phyloP scores from a whole-genome alignment of 2,329 filamentous ascomycete genomes.

The Aspergillus tubingensis region DNA sequence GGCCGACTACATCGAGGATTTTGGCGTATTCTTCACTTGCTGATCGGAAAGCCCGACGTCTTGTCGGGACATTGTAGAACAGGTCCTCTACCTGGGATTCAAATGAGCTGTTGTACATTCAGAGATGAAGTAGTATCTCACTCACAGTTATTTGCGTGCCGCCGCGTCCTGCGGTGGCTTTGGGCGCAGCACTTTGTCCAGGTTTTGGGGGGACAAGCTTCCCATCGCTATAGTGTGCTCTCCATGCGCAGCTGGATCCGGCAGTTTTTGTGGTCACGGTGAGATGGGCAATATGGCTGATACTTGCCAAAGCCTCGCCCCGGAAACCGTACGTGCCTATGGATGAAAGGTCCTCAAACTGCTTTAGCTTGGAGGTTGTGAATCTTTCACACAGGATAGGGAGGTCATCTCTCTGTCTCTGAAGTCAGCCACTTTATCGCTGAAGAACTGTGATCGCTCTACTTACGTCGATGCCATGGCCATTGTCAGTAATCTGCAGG shows the following conservation, averaged over 20 bases:
- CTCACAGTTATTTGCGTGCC: slow-evolving; percentile 87
- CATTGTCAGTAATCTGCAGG: slow-evolving; percentile 96
- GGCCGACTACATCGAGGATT: slow-evolving; percentile 90
- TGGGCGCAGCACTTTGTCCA: slow-evolving; percentile 82
- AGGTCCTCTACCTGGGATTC: slow-evolving; percentile 73
- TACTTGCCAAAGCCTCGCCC: slow-evolving; percentile 92
- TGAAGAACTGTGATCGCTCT: neutral
- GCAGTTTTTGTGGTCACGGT: slow-evolving; percentile 92
- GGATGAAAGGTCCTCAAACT: slow-evolving; percentile 85
- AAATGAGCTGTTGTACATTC: neutral
- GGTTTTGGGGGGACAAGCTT: slow-evolving; percentile 81
- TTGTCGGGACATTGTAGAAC: slow-evolving; percentile 93
- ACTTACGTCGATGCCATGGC: slow-evolving; percentile 86
- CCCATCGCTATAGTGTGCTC: slow-evolving; percentile 82
- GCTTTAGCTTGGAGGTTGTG: slow-evolving; percentile 92
- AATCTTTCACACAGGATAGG: slow-evolving; percentile 92
- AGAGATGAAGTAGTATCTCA: neutral
- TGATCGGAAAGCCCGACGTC: slow-evolving; percentile 86
- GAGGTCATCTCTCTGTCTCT: slow-evolving; percentile 76
- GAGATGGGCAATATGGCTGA: slow-evolving; percentile 96
- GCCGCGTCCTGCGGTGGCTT: slow-evolving; percentile 79
- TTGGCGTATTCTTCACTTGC: slow-evolving; percentile 95
- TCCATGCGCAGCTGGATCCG: slow-evolving; percentile 84
- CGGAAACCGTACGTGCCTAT: slow-evolving; percentile 98
- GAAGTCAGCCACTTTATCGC: slow-evolving; percentile 13